These are phyloP conservation scores for Collybia sordida DNA, from an alignment of 768 basidiomycete genomes.

Conservation along the genomic window DNA sequence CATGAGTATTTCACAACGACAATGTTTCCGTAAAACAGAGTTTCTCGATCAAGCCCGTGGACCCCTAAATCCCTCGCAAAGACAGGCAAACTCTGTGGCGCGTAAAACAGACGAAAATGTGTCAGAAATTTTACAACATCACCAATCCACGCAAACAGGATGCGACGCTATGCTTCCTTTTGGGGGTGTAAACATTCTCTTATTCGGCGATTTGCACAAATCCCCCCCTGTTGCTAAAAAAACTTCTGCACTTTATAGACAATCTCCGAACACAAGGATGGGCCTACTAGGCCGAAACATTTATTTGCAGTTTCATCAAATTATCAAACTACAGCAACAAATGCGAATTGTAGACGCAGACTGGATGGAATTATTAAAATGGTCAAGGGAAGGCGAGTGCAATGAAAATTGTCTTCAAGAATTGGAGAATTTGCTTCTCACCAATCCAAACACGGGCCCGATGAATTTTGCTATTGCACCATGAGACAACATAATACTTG, in stretches of 20 bases:
- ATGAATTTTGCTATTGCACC: slow-evolving; percentile 18
- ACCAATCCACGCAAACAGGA: no score
- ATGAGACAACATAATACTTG: slow-evolving; percentile 22
- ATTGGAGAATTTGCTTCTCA: slow-evolving; percentile 21
- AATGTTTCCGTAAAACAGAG: no score
- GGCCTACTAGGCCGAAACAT: slow-evolving; percentile 12
- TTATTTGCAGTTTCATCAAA: slow-evolving; percentile 25
- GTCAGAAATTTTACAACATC: no score
- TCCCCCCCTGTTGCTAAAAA: slow-evolving; percentile 24
- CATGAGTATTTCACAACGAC: no score
- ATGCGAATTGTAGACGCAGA: slow-evolving; percentile 24
- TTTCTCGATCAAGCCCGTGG: no score
- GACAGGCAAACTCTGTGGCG: no score
- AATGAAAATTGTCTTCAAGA: slow-evolving; percentile 21
- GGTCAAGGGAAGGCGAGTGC: slow-evolving; percentile 21
- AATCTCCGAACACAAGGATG: no score
- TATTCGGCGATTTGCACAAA: slow-evolving; percentile 34
- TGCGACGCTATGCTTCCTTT: no score
- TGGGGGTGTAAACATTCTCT: slow-evolving; percentile 28
- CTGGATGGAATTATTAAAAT: slow-evolving; percentile 29
- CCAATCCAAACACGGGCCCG: not conserved
- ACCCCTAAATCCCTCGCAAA: no score
- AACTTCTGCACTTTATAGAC: slow-evolving; percentile 1
- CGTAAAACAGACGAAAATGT: no score
- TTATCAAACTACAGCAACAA: slow-evolving; percentile 33